Evolutionary conservation across 2,329 filamentous ascomycete species (phyloP).

Genomic region (Pseudophaeomoniella oleicola): DNA sequence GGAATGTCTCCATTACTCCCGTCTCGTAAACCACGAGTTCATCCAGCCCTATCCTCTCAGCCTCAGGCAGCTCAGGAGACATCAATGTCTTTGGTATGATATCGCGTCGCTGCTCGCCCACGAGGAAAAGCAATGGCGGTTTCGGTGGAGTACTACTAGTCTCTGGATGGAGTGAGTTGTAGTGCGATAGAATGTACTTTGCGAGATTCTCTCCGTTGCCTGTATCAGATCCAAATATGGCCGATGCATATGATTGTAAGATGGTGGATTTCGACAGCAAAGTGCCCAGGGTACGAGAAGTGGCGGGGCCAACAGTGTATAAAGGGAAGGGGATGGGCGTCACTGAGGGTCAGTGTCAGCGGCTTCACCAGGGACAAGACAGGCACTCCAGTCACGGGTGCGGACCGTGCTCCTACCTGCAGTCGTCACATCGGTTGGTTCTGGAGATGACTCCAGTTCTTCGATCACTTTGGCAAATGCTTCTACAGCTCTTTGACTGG

Average conservation of each 20-base stretch:
- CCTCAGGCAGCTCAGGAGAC: conserved; percentile 33
- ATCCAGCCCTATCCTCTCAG: conserved; percentile 49
- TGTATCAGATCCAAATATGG: conserved; percentile 61
- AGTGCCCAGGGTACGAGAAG: conserved; percentile 49
- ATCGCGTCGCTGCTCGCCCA: conserved; percentile 79
- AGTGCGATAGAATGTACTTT: conserved; percentile 64
- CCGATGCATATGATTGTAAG: conserved; percentile 19
- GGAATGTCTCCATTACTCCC: conserved; percentile 65
- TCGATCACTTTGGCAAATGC: conserved; percentile 23
- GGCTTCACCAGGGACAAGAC: not conserved
- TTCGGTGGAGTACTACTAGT: conserved; percentile 6
- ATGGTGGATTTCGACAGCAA: conserved; percentile 35
- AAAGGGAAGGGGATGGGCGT: conserved; percentile 15
- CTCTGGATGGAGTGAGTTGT: conserved; percentile 29
- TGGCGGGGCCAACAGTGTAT: conserved; percentile 35
- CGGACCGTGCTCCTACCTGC: conserved; percentile 13
- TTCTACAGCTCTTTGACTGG: conserved; percentile 33
- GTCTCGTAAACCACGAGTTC: conserved; percentile 83
- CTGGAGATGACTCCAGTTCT: conserved; percentile 9
- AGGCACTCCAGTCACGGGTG: not conserved
- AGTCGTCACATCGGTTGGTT: not conserved
- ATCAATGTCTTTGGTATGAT: conserved; percentile 74
- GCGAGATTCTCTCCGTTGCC: conserved; percentile 76
- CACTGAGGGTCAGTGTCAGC: conserved; percentile 3
- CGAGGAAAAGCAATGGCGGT: conserved; percentile 65